These are phyloP conservation scores for Trichophyton rubrum DNA, from an alignment of 2,329 filamentous ascomycete genomes.

Conservation along the genomic window DNA sequence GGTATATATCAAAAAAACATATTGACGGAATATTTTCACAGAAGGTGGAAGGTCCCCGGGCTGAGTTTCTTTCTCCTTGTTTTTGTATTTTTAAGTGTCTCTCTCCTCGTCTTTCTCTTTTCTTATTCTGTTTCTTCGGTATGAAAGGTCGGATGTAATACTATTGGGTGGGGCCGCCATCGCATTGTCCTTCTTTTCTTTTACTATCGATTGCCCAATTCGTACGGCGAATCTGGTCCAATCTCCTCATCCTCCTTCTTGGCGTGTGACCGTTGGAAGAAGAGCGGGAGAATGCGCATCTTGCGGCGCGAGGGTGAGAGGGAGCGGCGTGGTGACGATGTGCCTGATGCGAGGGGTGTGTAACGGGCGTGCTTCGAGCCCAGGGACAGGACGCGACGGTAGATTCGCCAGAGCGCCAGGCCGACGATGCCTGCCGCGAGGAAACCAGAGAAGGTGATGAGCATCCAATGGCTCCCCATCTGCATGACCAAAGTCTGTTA, in stretches of 20 bases:
- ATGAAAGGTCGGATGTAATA: not conserved
- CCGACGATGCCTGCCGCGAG: slow-evolving; percentile 37
- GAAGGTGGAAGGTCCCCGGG: not conserved
- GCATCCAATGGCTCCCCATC: slow-evolving; percentile 46
- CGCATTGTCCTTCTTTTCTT: too few relatives aligned
- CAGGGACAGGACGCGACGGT: slow-evolving; percentile 35
- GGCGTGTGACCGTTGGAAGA: slow-evolving; percentile 29
- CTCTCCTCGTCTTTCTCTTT: not conserved
- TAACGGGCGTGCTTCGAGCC: slow-evolving; percentile 31
- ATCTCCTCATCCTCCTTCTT: slow-evolving; percentile 30
- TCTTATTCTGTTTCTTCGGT: not conserved
- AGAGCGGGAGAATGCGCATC: slow-evolving; percentile 24
- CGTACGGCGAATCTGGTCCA: slow-evolving; percentile 4
- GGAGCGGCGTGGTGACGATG: slow-evolving; percentile 14
- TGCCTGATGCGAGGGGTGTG: slow-evolving; percentile 15
- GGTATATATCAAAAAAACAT: slow-evolving; percentile 2
- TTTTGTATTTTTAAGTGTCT: not conserved
- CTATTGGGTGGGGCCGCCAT: not conserved
- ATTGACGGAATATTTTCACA: not conserved
- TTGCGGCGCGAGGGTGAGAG: slow-evolving; percentile 26
- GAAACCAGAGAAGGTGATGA: slow-evolving; percentile 43
- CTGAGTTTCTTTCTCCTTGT: too few relatives aligned
- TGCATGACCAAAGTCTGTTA: slow-evolving; percentile 10
- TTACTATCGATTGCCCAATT: not conserved
- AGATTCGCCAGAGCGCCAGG: slow-evolving; percentile 39